These are phyloP conservation scores for Ogataea henricii DNA, from an alignment of 805 yeast species.

Conservation along the genomic window DNA sequence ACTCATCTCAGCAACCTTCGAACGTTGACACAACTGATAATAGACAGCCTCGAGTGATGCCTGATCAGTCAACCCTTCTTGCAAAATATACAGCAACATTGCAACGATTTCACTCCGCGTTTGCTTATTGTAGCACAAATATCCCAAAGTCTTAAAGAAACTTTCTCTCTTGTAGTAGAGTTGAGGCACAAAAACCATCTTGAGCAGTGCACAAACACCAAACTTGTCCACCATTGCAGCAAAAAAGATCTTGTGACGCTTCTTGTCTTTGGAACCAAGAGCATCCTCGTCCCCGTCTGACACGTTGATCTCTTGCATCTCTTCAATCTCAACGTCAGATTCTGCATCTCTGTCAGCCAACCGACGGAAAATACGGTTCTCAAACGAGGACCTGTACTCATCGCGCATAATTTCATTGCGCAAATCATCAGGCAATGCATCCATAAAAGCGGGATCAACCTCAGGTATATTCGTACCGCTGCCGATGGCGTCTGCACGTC, in stretches of 20 bases:
- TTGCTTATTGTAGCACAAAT: slow-evolving; percentile 74
- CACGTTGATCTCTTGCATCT: slow-evolving; percentile 21
- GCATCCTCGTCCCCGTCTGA: slow-evolving; percentile 22
- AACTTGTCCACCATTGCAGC: slow-evolving; percentile 72
- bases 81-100: slow-evolving; percentile 63
- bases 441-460: slow-evolving; percentile 76
- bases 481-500: slow-evolving; percentile 56
- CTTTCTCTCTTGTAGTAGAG: slow-evolving; percentile 60
- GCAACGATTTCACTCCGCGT: slow-evolving; percentile 75
- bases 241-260: slow-evolving; percentile 42
- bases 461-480: slow-evolving; percentile 55
- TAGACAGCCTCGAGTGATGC: slow-evolving; percentile 63
- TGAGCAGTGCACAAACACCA: slow-evolving; percentile 72
- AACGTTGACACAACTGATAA: slow-evolving; percentile 53
- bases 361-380: slow-evolving; percentile 21
- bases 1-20: slow-evolving; percentile 28
- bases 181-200: slow-evolving; percentile 74
- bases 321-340: slow-evolving; percentile 22
- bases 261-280: slow-evolving; percentile 27
- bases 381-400: slow-evolving; percentile 27
- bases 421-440: slow-evolving; percentile 66
- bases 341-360: slow-evolving; percentile 14
- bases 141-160: slow-evolving; percentile 64
- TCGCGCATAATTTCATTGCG: slow-evolving; percentile 31
- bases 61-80: slow-evolving; percentile 71